Evolutionary conservation across 176 grass and related monocot species (phyloP).

Genomic region (Carex cristatella): DNA sequence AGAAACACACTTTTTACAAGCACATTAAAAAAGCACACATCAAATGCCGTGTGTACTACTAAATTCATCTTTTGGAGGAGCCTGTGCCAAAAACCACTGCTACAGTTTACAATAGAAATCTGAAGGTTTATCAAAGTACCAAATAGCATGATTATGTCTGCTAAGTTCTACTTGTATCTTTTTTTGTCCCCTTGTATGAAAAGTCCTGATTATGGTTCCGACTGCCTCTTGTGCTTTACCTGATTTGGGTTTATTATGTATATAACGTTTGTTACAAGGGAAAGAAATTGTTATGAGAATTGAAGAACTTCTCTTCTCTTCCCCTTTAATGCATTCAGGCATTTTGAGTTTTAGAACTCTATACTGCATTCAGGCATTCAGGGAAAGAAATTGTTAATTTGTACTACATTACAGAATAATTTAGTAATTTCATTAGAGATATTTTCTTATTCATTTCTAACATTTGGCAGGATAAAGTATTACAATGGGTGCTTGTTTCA

Average conservation of each 20-base stretch:
- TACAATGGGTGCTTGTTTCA: constrained; percentile 95
- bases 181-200: background rate
- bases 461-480: constrained; percentile 71
- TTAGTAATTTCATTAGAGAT: background rate
- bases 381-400: background rate
- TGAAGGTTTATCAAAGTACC: background rate
- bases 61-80: background rate
- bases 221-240: background rate
- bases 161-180: background rate
- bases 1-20: no score
- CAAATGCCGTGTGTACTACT: background rate
- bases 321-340: background rate
- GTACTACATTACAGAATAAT: background rate
- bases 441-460: background rate
- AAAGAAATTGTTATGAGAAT: background rate
- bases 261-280: background rate
- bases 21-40: no score
- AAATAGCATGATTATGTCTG: background rate
- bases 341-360: no score
- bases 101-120: background rate
- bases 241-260: background rate
- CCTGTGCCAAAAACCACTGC: background rate
- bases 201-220: background rate
- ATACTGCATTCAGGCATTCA: background rate
- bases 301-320: background rate